These are phyloP conservation scores for Bipolaris victoriae DNA, from an alignment of 2,329 filamentous ascomycete genomes.

Conservation along the genomic window DNA sequence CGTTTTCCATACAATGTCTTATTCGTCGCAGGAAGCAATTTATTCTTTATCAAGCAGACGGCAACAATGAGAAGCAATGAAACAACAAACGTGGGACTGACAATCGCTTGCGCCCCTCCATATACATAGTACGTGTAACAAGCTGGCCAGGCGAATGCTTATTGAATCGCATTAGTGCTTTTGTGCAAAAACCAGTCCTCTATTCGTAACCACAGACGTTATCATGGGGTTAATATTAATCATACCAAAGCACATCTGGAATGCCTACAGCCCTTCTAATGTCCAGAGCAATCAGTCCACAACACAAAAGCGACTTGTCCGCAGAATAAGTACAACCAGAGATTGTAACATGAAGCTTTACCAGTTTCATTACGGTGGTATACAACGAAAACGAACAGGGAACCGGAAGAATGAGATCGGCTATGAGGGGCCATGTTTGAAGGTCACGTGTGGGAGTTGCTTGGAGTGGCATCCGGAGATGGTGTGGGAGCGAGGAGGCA, in stretches of 20 bases:
- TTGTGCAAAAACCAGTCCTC: too few species aligned
- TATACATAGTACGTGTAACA: neutral
- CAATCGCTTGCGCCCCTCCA: neutral
- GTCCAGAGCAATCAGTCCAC: neutral
- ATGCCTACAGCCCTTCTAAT: conserved; percentile 1
- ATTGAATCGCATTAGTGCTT: neutral
- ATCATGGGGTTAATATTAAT: conserved; percentile 11
- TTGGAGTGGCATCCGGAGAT: conserved; percentile 19
- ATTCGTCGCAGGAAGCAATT: neutral
- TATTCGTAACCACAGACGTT: neutral
- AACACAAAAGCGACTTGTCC: neutral
- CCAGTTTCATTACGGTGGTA: conserved; percentile 28
- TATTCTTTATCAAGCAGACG: neutral
- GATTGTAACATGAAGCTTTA: conserved; percentile 25
- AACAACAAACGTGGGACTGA: neutral
- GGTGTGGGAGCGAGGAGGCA: neutral
- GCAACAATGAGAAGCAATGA: neutral
- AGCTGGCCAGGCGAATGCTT: neutral
- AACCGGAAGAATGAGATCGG: conserved; percentile 12
- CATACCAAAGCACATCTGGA: conserved; percentile 22
- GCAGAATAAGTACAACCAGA: neutral
- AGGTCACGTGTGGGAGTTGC: conserved; percentile 23
- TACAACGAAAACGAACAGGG: conserved; percentile 9
- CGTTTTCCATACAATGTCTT: neutral
- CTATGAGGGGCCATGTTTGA: conserved; percentile 21